These are phyloP conservation scores for Sextonia rubra DNA, from an alignment of 164 flowering plant species.

Conservation along the genomic window DNA sequence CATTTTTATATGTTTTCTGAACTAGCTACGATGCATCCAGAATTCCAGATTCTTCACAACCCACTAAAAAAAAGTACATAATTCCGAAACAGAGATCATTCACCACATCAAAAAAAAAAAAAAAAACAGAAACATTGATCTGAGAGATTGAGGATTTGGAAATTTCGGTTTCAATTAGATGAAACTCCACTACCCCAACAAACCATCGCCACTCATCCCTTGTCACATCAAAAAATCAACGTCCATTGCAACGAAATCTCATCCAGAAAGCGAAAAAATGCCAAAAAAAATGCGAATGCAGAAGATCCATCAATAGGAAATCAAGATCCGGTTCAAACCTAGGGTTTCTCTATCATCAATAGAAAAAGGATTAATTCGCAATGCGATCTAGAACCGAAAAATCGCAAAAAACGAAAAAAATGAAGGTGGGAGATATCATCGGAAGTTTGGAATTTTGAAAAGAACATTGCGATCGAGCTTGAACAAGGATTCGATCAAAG, in stretches of 20 bases:
- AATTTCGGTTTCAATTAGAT: not conserved
- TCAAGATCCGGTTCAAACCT: not conserved
- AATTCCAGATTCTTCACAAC: not conserved
- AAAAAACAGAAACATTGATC: not conserved
- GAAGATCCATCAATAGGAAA: not conserved
- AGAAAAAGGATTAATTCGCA: too few relatives aligned
- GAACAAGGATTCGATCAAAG: not conserved
- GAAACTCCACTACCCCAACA: constrained; percentile 5
- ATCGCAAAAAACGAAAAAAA: not conserved
- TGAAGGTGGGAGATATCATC: not conserved
- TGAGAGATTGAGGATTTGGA: not conserved
- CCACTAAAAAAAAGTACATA: not conserved
- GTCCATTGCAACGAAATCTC: not conserved
- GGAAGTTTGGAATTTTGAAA: too few relatives aligned
- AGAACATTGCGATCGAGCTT: not conserved
- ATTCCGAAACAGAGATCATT: constrained; percentile 1
- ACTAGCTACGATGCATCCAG: constrained; percentile 6
- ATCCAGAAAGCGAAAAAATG: not conserved
- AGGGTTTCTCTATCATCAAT: not conserved
- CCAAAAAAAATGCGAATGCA: not conserved
- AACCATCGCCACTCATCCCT: not conserved
- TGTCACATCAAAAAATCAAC: not conserved
- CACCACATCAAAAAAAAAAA: not conserved
- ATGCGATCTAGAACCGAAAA: not conserved
- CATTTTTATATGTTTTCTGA: constrained; percentile 31